Evolutionary conservation across 805 yeast species (phyloP), one percentile per base, ranked within the genome.

Genomic region (Yamadazyma takamatsuzukensis): DNA sequence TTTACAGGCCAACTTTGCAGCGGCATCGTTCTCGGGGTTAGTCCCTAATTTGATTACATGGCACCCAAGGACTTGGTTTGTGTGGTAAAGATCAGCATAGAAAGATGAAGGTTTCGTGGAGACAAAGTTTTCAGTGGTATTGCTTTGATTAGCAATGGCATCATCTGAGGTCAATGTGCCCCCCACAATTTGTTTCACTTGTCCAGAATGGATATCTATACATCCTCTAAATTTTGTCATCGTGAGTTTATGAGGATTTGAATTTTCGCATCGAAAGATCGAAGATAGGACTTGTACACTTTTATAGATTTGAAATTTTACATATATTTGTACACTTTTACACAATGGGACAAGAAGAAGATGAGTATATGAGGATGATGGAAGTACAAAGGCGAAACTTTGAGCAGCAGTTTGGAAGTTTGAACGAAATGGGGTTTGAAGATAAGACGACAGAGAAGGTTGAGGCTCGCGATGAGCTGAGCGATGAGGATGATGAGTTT

Each of bases 131-230:
- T 66, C 74, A 4, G 59, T 51, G 10, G 62, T 51, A 11, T 46
- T 32, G 7, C 39, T 25, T 5, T 32, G 28, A 8, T 34, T 38
- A 7, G 58, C 57, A 6, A 56, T 49, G 13, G 44, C 43, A 42
- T 76, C 80, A 37, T 79, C 81, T 8, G 64, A 61, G 0, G 72
- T 68, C 14, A 93, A 65, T 0, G 96, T 83, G 0, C 96, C 95
- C 5, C 98, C 99, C 1, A 93, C 97, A 33, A 93, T 93, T 56
- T 93, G 98, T 51, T 93, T 93, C 40, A 93, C 98, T 45, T 85
- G 82, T 2, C 98, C 98, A 6, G 83, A 74, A 57, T 93, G 99
- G 37, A 93, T 79, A 54, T 93, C 98, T 23, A 93, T 90, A 52
- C 99, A 93, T 1, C 97, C 97, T 49, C 89, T 76, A 61, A 86